Percentiles rank a stretch among this genome's conserved stretches.
Conservation (phyloP, 2,329 filamentous ascomycete species). For the Alternaria tenuissima region DNA sequence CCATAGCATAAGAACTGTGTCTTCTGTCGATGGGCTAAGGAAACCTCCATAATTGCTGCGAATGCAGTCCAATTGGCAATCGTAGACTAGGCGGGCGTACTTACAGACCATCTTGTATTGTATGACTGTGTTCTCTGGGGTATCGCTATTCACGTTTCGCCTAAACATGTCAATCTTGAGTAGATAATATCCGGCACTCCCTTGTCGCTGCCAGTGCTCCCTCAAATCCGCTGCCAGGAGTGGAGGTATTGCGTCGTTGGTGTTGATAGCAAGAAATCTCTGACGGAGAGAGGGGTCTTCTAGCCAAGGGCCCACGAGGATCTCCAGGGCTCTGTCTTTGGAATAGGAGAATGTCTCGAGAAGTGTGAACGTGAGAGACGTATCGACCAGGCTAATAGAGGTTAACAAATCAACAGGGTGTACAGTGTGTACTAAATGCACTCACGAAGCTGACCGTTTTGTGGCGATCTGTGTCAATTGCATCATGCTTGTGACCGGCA, state of each 20-base stretch:
- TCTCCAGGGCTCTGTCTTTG: slow-evolving; percentile 6
- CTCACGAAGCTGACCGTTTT: not conserved
- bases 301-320: slow-evolving; percentile 7
- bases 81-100: not conserved
- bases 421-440: not conserved
- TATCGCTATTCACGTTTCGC: not conserved
- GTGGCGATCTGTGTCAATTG: not conserved
- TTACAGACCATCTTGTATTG: not conserved
- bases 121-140: not conserved
- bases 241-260: not conserved
- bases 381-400: not conserved
- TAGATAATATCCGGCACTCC: not conserved
- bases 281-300: not conserved
- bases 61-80: not conserved
- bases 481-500: slow-evolving; percentile 3
- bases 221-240: not conserved
- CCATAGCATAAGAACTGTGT: not conserved
- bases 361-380: slow-evolving; percentile 4
- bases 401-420: not conserved
- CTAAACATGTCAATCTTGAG: not conserved
- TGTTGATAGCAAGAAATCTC: not conserved
- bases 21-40: not conserved
- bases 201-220: not conserved
- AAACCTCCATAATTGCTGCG: not conserved
- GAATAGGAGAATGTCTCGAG: slow-evolving; percentile 3